Evolutionary conservation across 1,284 basidiomycete genomes (phyloP).

Genomic region (Sanghuangporus weigelae): DNA sequence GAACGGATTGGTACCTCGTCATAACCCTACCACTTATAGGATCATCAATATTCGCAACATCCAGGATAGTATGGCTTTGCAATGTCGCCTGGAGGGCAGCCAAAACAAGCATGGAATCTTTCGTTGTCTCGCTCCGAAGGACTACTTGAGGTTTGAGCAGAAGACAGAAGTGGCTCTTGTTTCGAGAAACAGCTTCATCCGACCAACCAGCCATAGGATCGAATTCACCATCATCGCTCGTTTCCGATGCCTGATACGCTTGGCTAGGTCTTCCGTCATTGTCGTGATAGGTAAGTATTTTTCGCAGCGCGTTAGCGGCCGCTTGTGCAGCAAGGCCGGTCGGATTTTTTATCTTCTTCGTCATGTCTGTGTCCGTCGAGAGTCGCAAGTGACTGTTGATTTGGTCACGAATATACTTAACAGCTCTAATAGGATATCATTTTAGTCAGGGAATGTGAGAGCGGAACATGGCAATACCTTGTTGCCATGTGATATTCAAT

Average conservation of each 20-base stretch:
- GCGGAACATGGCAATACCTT: constrained; percentile 41
- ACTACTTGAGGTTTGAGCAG: constrained; percentile 92
- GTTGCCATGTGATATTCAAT: constrained; percentile 88
- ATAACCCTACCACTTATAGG: constrained; percentile 83
- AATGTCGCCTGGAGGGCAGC: constrained; percentile 82
- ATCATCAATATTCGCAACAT: constrained; percentile 76
- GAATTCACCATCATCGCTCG: constrained; percentile 23
- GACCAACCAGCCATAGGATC: constrained; percentile 71
- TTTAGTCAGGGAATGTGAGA: neutral
- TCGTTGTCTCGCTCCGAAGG: constrained; percentile 59
- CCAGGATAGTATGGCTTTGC: constrained; percentile 79
- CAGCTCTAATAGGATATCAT: constrained; percentile 47
- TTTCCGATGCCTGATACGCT: constrained; percentile 21
- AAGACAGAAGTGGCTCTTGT: constrained; percentile 75
- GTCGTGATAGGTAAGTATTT: constrained; percentile 50
- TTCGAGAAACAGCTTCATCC: constrained; percentile 54
- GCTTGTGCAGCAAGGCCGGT: constrained; percentile 45
- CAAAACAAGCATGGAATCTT: constrained; percentile 69
- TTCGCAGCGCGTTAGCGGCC: constrained; percentile 58
- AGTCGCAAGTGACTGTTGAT: constrained; percentile 38
- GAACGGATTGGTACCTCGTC: constrained; percentile 54
- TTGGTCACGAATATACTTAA: constrained; percentile 82
- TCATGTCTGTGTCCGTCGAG: constrained; percentile 28
- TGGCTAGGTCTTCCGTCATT: constrained; percentile 33
- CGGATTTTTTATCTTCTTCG: constrained; percentile 29